Evolutionary conservation across 192 early-diverging fungal species (phyloP).

Genomic region (Helicostylum pulchrum): DNA sequence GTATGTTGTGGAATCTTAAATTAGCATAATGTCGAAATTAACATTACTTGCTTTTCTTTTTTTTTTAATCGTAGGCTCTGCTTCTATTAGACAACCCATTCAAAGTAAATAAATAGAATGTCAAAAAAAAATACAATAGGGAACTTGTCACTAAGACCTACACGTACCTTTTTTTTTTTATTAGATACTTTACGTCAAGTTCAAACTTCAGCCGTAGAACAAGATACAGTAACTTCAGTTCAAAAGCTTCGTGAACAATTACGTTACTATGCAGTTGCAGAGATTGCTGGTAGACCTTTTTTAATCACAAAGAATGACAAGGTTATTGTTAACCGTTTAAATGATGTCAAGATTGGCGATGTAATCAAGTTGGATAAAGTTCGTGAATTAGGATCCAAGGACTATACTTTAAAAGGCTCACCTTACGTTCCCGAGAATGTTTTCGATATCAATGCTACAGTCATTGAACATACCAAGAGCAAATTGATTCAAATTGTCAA

Average conservation of each 20-base stretch:
- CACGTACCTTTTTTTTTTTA: too few species aligned
- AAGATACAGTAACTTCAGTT: conserved; percentile 9
- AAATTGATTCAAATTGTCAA: conserved; percentile 70
- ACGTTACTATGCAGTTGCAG: conserved; percentile 82
- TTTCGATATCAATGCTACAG: conserved; percentile 77
- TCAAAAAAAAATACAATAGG: not conserved
- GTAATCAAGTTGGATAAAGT: conserved; percentile 82
- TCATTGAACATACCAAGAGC: conserved; percentile 85
- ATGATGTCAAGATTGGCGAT: conserved; percentile 85
- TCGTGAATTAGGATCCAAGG: conserved; percentile 78
- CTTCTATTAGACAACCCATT: conserved; percentile 12
- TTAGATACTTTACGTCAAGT: conserved; percentile 1
- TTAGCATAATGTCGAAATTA: not conserved
- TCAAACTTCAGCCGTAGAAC: conserved; percentile 10
- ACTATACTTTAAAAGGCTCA: conserved; percentile 81
- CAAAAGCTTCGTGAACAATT: conserved; percentile 58
- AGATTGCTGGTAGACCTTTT: conserved; percentile 84
- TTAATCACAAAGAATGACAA: conserved; percentile 87
- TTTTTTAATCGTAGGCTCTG: not conserved
- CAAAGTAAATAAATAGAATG: conserved; percentile 3
- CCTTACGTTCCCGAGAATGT: conserved; percentile 77
- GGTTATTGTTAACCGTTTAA: conserved; percentile 77
- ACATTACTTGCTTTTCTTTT: not conserved
- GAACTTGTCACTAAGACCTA: not conserved
- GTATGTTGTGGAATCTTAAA: not conserved